These are phyloP conservation scores for Bretschneidera sinensis DNA, from an alignment of 345 rosid genomes.

Conservation along the genomic window DNA sequence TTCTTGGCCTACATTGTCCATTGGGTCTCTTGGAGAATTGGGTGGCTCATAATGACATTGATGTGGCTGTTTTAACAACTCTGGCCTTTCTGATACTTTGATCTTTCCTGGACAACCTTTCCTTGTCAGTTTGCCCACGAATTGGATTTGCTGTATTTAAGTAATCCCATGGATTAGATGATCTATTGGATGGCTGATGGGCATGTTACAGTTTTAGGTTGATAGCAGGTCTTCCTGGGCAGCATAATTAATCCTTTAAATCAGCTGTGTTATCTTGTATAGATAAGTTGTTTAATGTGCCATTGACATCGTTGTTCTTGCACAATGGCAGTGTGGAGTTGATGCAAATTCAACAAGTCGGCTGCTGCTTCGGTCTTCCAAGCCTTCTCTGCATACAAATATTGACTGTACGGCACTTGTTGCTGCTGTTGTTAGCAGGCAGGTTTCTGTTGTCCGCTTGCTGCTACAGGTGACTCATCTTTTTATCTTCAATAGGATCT, in stretches of 20 bases:
- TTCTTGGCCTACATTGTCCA: not conserved
- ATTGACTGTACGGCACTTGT: constrained; percentile 84
- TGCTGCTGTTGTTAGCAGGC: constrained; percentile 82
- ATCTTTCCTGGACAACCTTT: not conserved
- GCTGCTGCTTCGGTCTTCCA: constrained; percentile 70
- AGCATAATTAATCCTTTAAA: not conserved
- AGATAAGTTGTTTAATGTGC: not conserved
- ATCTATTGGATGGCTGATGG: too few species aligned
- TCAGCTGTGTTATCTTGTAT: too few species aligned
- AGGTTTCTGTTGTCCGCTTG: constrained; percentile 54
- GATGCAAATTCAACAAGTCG: constrained; percentile 59
- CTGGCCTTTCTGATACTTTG: too few species aligned
- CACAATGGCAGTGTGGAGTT: constrained; percentile 68
- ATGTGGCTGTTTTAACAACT: too few species aligned
- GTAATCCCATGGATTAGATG: not conserved
- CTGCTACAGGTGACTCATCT: constrained; percentile 61
- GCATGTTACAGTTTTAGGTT: not conserved
- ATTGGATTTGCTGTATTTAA: not conserved
- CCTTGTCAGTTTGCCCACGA: not conserved
- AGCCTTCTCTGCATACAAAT: constrained; percentile 86
- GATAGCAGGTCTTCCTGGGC: not conserved
- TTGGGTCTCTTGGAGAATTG: not conserved
- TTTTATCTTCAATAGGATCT: constrained; percentile 5
- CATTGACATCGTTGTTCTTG: not conserved
- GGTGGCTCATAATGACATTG: too few species aligned